A percentile compares a stretch with the other conserved stretches of the same genome.
These are phyloP conservation scores for Hypoxylon sp. DNA, from an alignment of 2,329 filamentous ascomycete genomes.

Conservation along the genomic window DNA sequence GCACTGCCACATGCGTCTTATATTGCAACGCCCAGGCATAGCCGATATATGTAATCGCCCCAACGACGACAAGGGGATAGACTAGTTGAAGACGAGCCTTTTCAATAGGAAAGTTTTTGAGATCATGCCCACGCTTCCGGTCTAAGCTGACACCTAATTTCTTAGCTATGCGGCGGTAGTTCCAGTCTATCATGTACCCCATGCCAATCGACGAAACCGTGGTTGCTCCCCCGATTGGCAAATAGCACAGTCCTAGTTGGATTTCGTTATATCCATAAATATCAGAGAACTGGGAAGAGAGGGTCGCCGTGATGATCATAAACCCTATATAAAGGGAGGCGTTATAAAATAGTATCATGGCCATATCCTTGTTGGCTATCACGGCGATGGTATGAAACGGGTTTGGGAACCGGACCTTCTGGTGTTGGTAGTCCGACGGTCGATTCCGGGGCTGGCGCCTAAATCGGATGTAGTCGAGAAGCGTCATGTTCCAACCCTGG, in stretches of 20 bases:
- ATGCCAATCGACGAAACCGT: slow-evolving; percentile 59
- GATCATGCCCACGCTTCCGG: slow-evolving; percentile 63
- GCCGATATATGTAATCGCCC: slow-evolving; percentile 60
- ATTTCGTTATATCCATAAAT: slow-evolving; percentile 62
- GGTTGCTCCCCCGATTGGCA: slow-evolving; percentile 63
- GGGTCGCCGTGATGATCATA: slow-evolving; percentile 61
- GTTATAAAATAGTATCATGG: slow-evolving; percentile 61
- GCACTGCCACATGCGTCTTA: slow-evolving; percentile 61
- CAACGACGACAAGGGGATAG: slow-evolving; percentile 62
- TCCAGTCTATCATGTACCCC: slow-evolving; percentile 69
- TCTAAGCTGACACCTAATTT: slow-evolving; percentile 68
- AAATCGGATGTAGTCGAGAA: slow-evolving; percentile 58
- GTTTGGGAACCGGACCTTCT: slow-evolving; percentile 63
- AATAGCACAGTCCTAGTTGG: slow-evolving; percentile 62
- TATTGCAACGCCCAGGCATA: slow-evolving; percentile 67
- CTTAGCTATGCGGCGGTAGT: slow-evolving; percentile 73
- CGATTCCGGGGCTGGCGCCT: slow-evolving; percentile 48
- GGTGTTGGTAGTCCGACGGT: slow-evolving; percentile 48
- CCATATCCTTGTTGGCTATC: slow-evolving; percentile 66
- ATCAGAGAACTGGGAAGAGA: slow-evolving; percentile 60
- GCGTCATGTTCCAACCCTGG: slow-evolving; percentile 65
- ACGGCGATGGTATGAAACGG: slow-evolving; percentile 63
- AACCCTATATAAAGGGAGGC: slow-evolving; percentile 65
- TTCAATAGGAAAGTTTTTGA: slow-evolving; percentile 63
- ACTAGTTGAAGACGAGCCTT: slow-evolving; percentile 62